Evolutionary conservation across 2,329 filamentous ascomycete species (phyloP), one percentile per base, ranked within the genome.

Genomic region (Penicillium sp.): DNA sequence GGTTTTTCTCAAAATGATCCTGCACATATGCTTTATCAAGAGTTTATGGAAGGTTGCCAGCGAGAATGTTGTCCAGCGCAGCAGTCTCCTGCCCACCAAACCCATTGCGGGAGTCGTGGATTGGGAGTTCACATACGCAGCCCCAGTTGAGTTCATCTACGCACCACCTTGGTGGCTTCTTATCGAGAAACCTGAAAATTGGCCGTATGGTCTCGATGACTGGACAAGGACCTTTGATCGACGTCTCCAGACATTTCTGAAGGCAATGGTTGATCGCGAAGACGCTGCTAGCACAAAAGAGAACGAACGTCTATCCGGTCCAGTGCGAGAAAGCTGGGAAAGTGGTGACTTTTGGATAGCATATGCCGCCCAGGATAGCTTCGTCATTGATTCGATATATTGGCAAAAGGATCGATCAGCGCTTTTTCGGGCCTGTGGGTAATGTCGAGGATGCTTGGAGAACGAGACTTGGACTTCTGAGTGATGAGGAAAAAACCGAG

Each of bases 131-230:
- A 26, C 29, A 14, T 45, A 45, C 9, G 30, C 43, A 9, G 43
- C 30, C 3, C 43, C 43, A 6, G 43, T 35, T 7, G 29, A 35
- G 13, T 64, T 65, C 13, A 32, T 56, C 1, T 29, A 55, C 39
- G 47, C 39, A 0, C 56, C 61, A 6, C 60, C 62, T 8, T 63
- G 46, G 53, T 64, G 62, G 61, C 52, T 63, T 2, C 46, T 65
- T 10, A 27, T 64, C 13, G 52, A 62, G 35, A 47, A 43, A 18
- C 61, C 62, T 5, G 61, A 64, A 32, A 48, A 48, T 36, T 65
- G 61, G 61, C 39, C 44, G 23, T 26, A 47, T 14, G 61, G 54
- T 6, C 16, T 63, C 11, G 53, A 61, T 0, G 57, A 52, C 32
- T 65, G 55, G 59, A 54, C 23, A 14, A 16, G 16, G 9, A 47